A percentile compares a stretch with the other conserved stretches of the same genome.
phyloP scores from a whole-genome alignment of 805 yeast species.

The Debaryomyces castellii region DNA sequence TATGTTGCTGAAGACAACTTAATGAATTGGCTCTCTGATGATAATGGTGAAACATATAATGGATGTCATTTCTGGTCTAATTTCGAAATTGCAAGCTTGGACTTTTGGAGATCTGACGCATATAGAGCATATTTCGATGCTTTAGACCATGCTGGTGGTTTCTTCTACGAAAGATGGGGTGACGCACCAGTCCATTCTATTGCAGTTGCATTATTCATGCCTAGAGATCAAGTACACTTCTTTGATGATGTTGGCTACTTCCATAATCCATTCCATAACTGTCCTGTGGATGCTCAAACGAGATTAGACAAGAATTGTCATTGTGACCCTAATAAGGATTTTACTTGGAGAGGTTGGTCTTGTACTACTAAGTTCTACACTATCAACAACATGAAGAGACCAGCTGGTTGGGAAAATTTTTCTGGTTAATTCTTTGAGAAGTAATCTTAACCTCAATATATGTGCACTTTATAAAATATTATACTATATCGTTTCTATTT shows the following conservation, averaged over 20 bases:
- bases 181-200: slow-evolving; percentile 91
- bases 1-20: slow-evolving; percentile 59
- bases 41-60: slow-evolving; percentile 66
- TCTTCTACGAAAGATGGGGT: slow-evolving; percentile 92
- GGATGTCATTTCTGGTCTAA: slow-evolving; percentile 90
- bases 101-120: slow-evolving; percentile 72
- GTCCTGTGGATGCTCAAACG: slow-evolving; percentile 68
- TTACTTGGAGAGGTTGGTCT: slow-evolving; percentile 74
- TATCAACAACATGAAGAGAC: slow-evolving; percentile 55
- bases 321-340: slow-evolving; percentile 71
- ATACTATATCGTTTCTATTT: neutral
- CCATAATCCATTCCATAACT: slow-evolving; percentile 78
- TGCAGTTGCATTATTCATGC: slow-evolving; percentile 76
- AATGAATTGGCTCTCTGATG: slow-evolving; percentile 67
- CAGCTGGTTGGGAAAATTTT: slow-evolving; percentile 68
- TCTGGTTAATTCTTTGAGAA: slow-evolving; percentile 26
- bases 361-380: slow-evolving; percentile 67
- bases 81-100: slow-evolving; percentile 73
- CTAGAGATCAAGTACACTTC: slow-evolving; percentile 66
- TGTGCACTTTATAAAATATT: neutral
- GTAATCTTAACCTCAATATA: neutral
- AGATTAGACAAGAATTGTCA: slow-evolving; percentile 64
- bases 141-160: slow-evolving; percentile 79
- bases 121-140: slow-evolving; percentile 67
- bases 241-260: slow-evolving; percentile 83